Evolutionary conservation across 2,329 filamentous ascomycete species (phyloP).

Genomic region (Epichloe sp.): DNA sequence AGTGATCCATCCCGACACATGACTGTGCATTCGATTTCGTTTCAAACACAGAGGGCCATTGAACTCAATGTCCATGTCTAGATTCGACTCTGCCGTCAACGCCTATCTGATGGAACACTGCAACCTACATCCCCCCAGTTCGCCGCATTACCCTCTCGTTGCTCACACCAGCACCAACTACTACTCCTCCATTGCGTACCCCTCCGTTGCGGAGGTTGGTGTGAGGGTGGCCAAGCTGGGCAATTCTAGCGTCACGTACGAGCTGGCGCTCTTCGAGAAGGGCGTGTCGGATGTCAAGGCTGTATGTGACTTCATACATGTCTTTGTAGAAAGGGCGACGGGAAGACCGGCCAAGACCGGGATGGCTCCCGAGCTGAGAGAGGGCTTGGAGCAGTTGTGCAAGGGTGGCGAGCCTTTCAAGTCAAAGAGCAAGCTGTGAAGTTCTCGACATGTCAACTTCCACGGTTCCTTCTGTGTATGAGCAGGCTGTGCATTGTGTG

Average conservation of each 20-base stretch:
- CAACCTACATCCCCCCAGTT: constrained; percentile 54
- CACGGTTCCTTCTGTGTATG: too few relatives aligned
- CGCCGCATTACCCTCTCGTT: constrained; percentile 66
- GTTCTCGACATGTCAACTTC: too few relatives aligned
- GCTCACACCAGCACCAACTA: constrained; percentile 80
- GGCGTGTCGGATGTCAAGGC: constrained; percentile 63
- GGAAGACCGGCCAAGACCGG: constrained; percentile 53
- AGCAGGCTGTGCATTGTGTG: too few relatives aligned
- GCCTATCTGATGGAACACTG: constrained; percentile 73
- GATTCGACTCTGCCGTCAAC: constrained; percentile 84
- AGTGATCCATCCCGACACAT: constrained; percentile 9
- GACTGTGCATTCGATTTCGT: too few relatives aligned
- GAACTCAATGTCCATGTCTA: constrained; percentile 14
- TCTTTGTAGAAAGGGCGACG: constrained; percentile 68
- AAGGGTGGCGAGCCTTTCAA: not conserved
- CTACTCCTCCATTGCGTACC: constrained; percentile 70
- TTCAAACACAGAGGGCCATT: too few relatives aligned
- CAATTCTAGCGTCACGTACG: constrained; percentile 77
- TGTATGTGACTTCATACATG: constrained; percentile 76
- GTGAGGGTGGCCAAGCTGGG: constrained; percentile 75
- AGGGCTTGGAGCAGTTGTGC: constrained; percentile 30
- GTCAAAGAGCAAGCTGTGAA: constrained; percentile 2
- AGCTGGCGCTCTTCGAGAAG: constrained; percentile 73
- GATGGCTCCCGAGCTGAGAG: constrained; percentile 47
- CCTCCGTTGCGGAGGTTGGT: constrained; percentile 67